These are phyloP conservation scores for Apiotrichum sp. DNA, from an alignment of 1,284 basidiomycete genomes.

Conservation along the genomic window DNA sequence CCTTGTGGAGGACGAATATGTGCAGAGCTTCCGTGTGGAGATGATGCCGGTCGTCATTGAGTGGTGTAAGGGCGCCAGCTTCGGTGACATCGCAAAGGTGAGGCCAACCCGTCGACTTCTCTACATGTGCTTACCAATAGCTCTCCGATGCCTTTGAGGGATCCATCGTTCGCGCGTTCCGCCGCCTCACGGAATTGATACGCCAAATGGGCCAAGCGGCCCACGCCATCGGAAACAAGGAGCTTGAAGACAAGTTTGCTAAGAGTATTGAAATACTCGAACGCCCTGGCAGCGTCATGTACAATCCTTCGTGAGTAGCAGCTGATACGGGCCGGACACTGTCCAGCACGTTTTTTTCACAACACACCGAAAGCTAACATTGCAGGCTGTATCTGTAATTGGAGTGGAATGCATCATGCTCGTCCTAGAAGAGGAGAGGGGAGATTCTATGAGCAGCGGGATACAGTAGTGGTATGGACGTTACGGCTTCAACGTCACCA, in stretches of 20 bases:
- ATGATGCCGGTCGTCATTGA: conserved; percentile 95
- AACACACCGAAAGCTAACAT: conserved; percentile 62
- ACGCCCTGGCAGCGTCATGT: conserved; percentile 85
- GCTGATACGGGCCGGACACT: conserved; percentile 49
- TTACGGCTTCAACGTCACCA: too few species aligned
- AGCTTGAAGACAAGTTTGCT: conserved; percentile 85
- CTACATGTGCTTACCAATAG: neutral
- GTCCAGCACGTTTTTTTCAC: conserved; percentile 44
- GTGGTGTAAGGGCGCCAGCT: conserved; percentile 97
- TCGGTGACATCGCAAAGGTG: conserved; percentile 93
- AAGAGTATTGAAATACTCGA: conserved; percentile 83
- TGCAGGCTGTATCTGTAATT: conserved; percentile 13
- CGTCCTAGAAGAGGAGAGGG: too few species aligned
- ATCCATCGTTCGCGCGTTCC: conserved; percentile 86
- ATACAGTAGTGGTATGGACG: too few species aligned
- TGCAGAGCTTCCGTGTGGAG: conserved; percentile 95
- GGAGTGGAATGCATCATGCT: neutral
- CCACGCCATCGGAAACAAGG: conserved; percentile 90
- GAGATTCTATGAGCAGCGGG: too few species aligned
- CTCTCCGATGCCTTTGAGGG: conserved; percentile 87
- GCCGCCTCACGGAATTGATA: conserved; percentile 86
- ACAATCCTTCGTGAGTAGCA: conserved; percentile 58
- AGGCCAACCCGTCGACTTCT: neutral
- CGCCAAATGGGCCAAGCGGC: conserved; percentile 93
- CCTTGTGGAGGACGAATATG: conserved; percentile 90